Evolutionary conservation across 2,329 filamentous ascomycete species (phyloP), one percentile per base, ranked within the genome.

Genomic region (Penicillium sp.): DNA sequence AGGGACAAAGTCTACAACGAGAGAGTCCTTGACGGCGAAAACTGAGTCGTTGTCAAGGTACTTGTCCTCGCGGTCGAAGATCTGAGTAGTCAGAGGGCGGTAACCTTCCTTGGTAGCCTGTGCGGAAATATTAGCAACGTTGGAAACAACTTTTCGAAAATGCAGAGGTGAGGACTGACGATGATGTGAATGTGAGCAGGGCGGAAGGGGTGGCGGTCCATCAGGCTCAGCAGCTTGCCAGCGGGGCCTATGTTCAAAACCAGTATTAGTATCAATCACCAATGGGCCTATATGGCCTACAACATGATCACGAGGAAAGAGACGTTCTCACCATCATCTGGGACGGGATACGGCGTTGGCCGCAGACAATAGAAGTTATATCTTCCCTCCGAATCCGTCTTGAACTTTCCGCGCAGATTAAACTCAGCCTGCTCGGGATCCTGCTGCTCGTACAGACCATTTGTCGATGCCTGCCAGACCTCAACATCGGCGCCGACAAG

Each of bases 381-480:
- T 16, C 80, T 79, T 1, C 90, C 90, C 22, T 88, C 79, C 6
- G 78, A 79, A 63, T 89, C 87, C 1, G 90, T 92, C 54, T 79
- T 82, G 72, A 93, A 92, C 49, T 87, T 86, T 6, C 91, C 91
- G 4, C 90, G 84, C 25, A 93, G 81, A 73, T 93, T 93, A 76
- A 87, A 87, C 59, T 93, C 89, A 6, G 84, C 81, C 77, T 93
- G 89, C 1, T 84, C 77, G 0, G 83, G 79, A 65, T 93, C 90
- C 76, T 93, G 90, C 76, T 92, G 89, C 78, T 92, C 89, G 65
- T 89, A 89, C 53, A 83, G 59, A 81, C 84, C 84, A 70, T 94
- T 93, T 35, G 91, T 89, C 0, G 86, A 89, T 0, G 90, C 89
- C 71, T 93, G 88, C 91, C 91, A 95, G 55, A 93, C 83, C 71